phyloP scores from a whole-genome alignment of 345 rosid genomes.

The Acer yangbiense region DNA sequence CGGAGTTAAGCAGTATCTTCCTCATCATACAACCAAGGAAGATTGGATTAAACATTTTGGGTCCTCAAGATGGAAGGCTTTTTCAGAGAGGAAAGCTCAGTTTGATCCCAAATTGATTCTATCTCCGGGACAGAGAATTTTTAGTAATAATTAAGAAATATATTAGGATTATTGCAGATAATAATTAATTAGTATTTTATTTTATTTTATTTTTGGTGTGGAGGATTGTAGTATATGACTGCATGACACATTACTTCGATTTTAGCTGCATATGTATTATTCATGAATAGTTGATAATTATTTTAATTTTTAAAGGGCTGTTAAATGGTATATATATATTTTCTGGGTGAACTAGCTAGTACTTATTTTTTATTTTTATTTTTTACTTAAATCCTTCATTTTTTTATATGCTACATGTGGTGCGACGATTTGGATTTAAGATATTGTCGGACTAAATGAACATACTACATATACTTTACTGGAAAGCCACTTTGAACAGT shows the following conservation, averaged over 20 bases:
- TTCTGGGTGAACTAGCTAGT: neutral
- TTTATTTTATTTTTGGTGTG: neutral
- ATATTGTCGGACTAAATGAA: no score
- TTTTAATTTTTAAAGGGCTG: neutral
- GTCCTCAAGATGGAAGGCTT: slow-evolving; percentile 61
- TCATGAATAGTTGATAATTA: neutral
- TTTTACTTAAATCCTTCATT: neutral
- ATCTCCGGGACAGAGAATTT: slow-evolving; percentile 89
- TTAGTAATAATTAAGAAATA: slow-evolving; percentile 27
- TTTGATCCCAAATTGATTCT: slow-evolving; percentile 82
- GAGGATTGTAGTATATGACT: neutral
- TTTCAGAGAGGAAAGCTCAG: slow-evolving; percentile 49
- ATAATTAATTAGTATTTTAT: neutral
- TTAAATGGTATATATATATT: neutral
- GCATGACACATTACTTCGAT: neutral
- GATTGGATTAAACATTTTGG: slow-evolving; percentile 82
- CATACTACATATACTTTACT: no score
- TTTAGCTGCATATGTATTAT: neutral
- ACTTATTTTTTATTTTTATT: no score
- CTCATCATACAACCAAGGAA: slow-evolving; percentile 42
- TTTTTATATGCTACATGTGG: no score
- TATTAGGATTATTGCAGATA: neutral
- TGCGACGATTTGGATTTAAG: no score
- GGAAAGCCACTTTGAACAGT: no score
- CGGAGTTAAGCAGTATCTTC: slow-evolving; percentile 68